Base-by-base conservation (phyloP, 2,329 filamentous ascomycete species). In the Fusarium coicis region DNA sequence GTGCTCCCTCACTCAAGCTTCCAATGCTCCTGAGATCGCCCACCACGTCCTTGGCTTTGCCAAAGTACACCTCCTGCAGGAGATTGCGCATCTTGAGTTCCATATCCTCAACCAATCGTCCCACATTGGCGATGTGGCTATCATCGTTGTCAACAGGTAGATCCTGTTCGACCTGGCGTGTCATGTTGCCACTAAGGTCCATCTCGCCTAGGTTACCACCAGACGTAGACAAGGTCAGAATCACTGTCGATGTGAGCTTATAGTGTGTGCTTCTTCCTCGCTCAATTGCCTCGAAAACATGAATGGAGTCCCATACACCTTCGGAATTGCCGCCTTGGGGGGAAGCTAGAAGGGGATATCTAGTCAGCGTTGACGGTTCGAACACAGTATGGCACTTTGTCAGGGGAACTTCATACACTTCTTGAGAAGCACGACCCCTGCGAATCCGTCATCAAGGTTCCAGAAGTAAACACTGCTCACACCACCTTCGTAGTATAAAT, bases 61-160 rank as follows among this genome's bases (percentile, higher is more conserved):
- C 96, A 84, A 99, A 99, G 85, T 99, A 99, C 55, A 99, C 96
- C 84, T 99, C 96, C 87, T 99, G 96, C 81, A 99, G 86, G 83
- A 98, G 83, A 83, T 99, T 99, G 74, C 96, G 91, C 96, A 99
- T 98, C 88, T 98, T 97, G 81, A 98, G 90, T 86, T 99, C 96
- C 96, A 99, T 98, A 83, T 99, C 96, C 87, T 99, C 96, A 58
- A 99, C 95, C 80, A 99, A 88, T 73, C 92, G 89, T 65, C 96
- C 96, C 68, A 98, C 94, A 83, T 99, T 99, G 77, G 93, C 93
- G 77, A 99, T 96, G 86, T 99, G 96, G 82, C 93, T 94, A 76
- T 93, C 92, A 83, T 98, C 96, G 78, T 92, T 93, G 76, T 97
- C 94, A 42, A 98, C 93, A 14, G 93, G 90, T 81, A 97, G 87